phyloP scores from a whole-genome alignment of 1,284 basidiomycete species.

The Takashimella koratensis region DNA sequence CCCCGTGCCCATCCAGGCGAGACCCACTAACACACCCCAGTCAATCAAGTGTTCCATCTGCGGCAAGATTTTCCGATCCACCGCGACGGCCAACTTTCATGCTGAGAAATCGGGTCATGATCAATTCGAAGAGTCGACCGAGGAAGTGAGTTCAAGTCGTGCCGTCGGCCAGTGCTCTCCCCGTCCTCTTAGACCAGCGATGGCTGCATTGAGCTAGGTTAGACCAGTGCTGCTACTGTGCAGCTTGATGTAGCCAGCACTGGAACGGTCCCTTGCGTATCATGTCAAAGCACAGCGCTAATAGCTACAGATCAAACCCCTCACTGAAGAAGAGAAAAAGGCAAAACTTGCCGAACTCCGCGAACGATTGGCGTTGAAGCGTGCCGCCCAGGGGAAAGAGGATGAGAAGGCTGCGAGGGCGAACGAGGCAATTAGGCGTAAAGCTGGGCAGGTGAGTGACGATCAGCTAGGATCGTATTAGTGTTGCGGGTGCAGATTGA shows the following conservation, averaged over 20 bases:
- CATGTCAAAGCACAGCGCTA: too few relatives aligned
- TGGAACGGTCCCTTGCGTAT: too few relatives aligned
- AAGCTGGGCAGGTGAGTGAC: slow-evolving; percentile 71
- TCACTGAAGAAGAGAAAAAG: slow-evolving; percentile 92
- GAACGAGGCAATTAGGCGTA: slow-evolving; percentile 76
- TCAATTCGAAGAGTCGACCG: slow-evolving; percentile 90
- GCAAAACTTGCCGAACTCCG: slow-evolving; percentile 73
- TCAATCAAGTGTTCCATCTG: slow-evolving; percentile 56
- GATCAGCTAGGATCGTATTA: too few relatives aligned
- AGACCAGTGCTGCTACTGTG: too few relatives aligned
- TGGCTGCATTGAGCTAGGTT: too few relatives aligned
- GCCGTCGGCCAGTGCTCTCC: background rate
- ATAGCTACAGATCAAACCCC: slow-evolving; percentile 53
- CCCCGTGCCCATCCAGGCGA: background rate
- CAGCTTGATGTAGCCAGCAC: too few relatives aligned
- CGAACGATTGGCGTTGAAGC: slow-evolving; percentile 72
- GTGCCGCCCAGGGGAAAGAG: slow-evolving; percentile 62
- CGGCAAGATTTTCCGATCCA: slow-evolving; percentile 80
- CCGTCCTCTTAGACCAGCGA: too few relatives aligned
- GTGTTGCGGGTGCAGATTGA: too few relatives aligned
- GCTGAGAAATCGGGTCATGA: slow-evolving; percentile 94
- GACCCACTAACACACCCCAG: slow-evolving; percentile 7
- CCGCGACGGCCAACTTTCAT: slow-evolving; percentile 86
- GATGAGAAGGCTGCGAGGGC: slow-evolving; percentile 68
- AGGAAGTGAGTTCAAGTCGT: slow-evolving; percentile 71